Conservation (phyloP, 306 rosid species). For the Trifolium dubium region DNA sequence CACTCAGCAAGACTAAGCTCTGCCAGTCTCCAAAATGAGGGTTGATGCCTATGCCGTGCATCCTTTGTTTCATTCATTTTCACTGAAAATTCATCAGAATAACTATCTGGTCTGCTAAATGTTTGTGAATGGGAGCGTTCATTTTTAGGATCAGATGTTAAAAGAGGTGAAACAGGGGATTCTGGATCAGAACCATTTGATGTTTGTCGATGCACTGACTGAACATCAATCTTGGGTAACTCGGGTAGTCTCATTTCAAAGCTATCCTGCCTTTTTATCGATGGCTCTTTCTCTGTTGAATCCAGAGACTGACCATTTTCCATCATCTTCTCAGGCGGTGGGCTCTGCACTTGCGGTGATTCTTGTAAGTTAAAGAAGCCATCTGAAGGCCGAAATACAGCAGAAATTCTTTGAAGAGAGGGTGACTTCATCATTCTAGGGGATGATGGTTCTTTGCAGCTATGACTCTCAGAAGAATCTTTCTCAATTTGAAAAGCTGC, state of each 20-base stretch:
- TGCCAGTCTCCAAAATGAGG: slow-evolving; percentile 95
- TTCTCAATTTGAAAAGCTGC: slow-evolving; percentile 93
- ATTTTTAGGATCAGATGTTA: slow-evolving; percentile 95
- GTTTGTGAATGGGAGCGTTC: slow-evolving; percentile 99
- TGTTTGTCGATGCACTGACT: slow-evolving; percentile 65
- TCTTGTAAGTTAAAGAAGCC: slow-evolving; percentile 72
- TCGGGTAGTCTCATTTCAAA: slow-evolving; percentile 96
- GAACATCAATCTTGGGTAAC: slow-evolving; percentile 94
- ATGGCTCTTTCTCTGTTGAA: slow-evolving; percentile 77
- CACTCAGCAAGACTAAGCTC: slow-evolving; percentile 97
- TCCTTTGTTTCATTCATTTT: slow-evolving; percentile 57
- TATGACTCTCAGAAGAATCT: slow-evolving; percentile 87
- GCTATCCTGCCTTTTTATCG: slow-evolving; percentile 93
- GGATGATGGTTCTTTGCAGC: slow-evolving; percentile 92
- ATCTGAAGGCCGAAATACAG: slow-evolving; percentile 69
- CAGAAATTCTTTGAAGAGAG: slow-evolving; percentile 86
- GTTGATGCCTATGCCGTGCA: slow-evolving; percentile 63
- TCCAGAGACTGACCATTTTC: slow-evolving; percentile 87
- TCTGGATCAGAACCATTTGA: slow-evolving; percentile 96
- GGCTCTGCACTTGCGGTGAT: slow-evolving; percentile 80
- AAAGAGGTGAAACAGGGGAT: slow-evolving; percentile 94
- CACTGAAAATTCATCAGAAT: slow-evolving; percentile 69
- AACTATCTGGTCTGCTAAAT: slow-evolving; percentile 91
- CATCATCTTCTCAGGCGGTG: slow-evolving; percentile 82
- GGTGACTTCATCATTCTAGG: slow-evolving; percentile 96